A percentile compares a stretch with the other conserved stretches of the same genome.
phyloP scores from a whole-genome alignment of 208 protist species.

The Trypanosoma vivax region DNA sequence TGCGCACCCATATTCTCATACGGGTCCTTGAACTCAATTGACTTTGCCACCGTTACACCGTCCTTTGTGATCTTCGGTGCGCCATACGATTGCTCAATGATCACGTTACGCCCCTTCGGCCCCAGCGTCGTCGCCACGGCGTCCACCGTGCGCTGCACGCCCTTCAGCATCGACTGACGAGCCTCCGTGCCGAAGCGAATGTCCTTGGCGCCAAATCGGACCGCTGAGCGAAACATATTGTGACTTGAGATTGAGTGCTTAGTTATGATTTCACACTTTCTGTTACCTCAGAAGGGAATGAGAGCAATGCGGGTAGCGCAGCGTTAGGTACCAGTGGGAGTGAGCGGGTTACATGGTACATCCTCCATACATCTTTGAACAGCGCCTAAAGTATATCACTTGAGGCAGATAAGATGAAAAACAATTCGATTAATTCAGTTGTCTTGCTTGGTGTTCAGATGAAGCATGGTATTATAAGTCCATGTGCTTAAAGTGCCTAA shows the following conservation, averaged over 20 bases:
- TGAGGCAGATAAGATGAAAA: no score
- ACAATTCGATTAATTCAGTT: no score
- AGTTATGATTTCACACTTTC: no score
- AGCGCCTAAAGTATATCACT: no score
- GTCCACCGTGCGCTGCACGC: conserved; percentile 94
- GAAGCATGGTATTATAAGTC: no score
- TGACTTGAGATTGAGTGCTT: neutral
- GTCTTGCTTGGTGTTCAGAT: no score
- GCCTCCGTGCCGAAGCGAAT: conserved; percentile 93
- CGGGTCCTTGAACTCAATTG: conserved; percentile 97
- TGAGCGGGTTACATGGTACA: no score
- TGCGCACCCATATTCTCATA: conserved; percentile 98
- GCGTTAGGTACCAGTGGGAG: no score
- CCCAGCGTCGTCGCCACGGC: conserved; percentile 97
- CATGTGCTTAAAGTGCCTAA: no score
- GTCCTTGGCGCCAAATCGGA: conserved; percentile 85
- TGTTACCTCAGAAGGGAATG: no score
- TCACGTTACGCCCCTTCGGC: conserved; percentile 98
- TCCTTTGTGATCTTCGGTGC: conserved; percentile 99
- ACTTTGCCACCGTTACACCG: conserved; percentile 99
- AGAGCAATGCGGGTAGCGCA: no score
- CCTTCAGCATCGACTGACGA: conserved; percentile 90
- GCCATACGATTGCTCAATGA: conserved; percentile 98
- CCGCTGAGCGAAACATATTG: conserved; percentile 44
- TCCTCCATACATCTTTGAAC: no score